A percentile compares a stretch with the other conserved stretches of the same genome.
Conservation (phyloP, 345 rosid genomes). For the Camelina neglecta region DNA sequence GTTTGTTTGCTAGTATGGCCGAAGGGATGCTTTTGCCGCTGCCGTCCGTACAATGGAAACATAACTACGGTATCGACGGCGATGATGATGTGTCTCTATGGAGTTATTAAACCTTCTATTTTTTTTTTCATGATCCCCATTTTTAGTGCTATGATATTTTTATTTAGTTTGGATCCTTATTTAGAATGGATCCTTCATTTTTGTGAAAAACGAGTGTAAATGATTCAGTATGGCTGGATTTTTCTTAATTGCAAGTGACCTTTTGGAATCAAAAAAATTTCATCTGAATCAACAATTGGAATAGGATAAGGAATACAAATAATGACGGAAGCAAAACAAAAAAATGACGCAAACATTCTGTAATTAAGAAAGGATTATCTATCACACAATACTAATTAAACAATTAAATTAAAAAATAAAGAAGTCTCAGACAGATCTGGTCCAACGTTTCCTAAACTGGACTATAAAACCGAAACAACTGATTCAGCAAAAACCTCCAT, state of each 20-base stretch:
- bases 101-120: slow-evolving; percentile 45
- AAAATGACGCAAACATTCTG: neutral
- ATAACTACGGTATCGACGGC: slow-evolving; percentile 21
- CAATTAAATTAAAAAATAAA: neutral
- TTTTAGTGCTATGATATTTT: neutral
- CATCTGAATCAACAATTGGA: neutral
- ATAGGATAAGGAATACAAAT: neutral
- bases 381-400: neutral
- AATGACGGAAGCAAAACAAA: neutral
- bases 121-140: neutral
- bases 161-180: neutral
- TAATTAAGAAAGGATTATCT: neutral
- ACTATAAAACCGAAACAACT: neutral
- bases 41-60: slow-evolving; percentile 1
- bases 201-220: neutral
- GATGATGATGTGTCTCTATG: slow-evolving; percentile 56
- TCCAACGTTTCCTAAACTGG: neutral
- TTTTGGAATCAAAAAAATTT: neutral
- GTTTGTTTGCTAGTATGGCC: slow-evolving; percentile 65
- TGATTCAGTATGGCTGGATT: neutral
- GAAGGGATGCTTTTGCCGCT: slow-evolving; percentile 70
- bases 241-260: slow-evolving; percentile 4
- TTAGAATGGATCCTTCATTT: neutral
- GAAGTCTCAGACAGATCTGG: neutral
- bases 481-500: neutral